Evolutionary conservation across 495 filamentous ascomycete genomes (phyloP), one percentile per base, ranked within the genome.

Genomic region (Penicillium alfredii): DNA sequence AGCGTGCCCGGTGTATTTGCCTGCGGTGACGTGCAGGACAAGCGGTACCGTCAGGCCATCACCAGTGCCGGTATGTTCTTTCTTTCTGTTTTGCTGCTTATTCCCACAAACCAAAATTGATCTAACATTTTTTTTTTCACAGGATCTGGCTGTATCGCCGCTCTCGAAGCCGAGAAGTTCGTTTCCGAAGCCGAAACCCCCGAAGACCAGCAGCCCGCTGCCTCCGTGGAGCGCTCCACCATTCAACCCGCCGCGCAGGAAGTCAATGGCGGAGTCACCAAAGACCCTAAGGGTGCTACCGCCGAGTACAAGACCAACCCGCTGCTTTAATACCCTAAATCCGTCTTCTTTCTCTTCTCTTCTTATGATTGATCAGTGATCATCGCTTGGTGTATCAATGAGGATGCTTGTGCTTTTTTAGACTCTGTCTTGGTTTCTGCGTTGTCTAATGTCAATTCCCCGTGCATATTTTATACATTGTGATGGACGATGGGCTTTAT

Each of bases 11-110:
- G 92, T 53, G 86, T 99, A 6, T 99, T 97, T 60, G 92, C 92
- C 33, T 90, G 89, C 28, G 92, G 92, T 33, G 92, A 99, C 56
- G 92, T 99, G 12, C 93, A 97, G 69, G 93, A 99, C 58, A 97
- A 96, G 78, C 80, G 83, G 51, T 99, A 99, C 63, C 76, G 93
- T 56, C 92, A 98, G 69, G 92, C 92, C 37, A 89, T 98, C 51
- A 98, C 92, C 33, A 94, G 87, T 71, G 92, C 92, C 53, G 90
- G 90, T 89, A 78, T 49, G 82, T 75, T 44, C 30, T 29, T 13
- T 22, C 22, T 10, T 15, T 5, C 23, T 24, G 16, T 35, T 14
- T 38, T 34, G n/a, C 16, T 26, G 24, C 13, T 39, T 23, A 28
- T 28, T 42, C n/a, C n/a, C n/a, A n/a, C n/a, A n/a, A n/a, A n/a